These are phyloP conservation scores for Dendryphion nanum DNA, from an alignment of 2,329 filamentous ascomycete genomes.

Conservation along the genomic window DNA sequence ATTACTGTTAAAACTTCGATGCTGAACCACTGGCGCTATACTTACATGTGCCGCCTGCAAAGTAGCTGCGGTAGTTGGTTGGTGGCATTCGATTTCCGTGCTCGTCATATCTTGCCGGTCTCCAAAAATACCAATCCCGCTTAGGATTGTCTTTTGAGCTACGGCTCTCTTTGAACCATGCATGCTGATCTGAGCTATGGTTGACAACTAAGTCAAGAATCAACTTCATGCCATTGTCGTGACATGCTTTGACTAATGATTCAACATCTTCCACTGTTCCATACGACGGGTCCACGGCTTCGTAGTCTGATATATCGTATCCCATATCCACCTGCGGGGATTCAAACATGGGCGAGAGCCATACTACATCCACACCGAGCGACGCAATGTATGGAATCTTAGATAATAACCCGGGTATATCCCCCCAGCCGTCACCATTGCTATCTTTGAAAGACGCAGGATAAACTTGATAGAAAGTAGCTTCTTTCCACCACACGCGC, in stretches of 20 bases:
- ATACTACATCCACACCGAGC: constrained; percentile 64
- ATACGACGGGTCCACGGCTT: constrained; percentile 63
- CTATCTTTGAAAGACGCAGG: constrained; percentile 50
- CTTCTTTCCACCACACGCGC: constrained; percentile 47
- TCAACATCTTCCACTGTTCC: constrained; percentile 68
- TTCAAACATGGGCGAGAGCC: constrained; percentile 66
- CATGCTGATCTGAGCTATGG: constrained; percentile 70
- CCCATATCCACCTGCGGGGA: constrained; percentile 68
- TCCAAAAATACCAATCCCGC: constrained; percentile 72
- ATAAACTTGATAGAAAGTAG: constrained; percentile 47
- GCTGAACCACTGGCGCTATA: background rate
- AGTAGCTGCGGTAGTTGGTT: constrained; percentile 51
- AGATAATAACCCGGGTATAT: constrained; percentile 62
- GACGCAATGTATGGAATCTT: constrained; percentile 56
- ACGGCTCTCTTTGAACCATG: constrained; percentile 68
- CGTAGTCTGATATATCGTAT: constrained; percentile 69
- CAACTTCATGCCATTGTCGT: constrained; percentile 64
- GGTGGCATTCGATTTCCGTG: constrained; percentile 57
- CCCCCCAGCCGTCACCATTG: constrained; percentile 60
- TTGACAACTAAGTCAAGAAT: constrained; percentile 77
- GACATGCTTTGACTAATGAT: constrained; percentile 57
- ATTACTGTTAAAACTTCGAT: background rate
- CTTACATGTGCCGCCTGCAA: constrained; percentile 35
- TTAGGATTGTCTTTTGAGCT: constrained; percentile 62
- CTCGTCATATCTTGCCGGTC: constrained; percentile 52